phyloP scores from a whole-genome alignment of 768 basidiomycete genomes.

The Leccinum incarnatum region DNA sequence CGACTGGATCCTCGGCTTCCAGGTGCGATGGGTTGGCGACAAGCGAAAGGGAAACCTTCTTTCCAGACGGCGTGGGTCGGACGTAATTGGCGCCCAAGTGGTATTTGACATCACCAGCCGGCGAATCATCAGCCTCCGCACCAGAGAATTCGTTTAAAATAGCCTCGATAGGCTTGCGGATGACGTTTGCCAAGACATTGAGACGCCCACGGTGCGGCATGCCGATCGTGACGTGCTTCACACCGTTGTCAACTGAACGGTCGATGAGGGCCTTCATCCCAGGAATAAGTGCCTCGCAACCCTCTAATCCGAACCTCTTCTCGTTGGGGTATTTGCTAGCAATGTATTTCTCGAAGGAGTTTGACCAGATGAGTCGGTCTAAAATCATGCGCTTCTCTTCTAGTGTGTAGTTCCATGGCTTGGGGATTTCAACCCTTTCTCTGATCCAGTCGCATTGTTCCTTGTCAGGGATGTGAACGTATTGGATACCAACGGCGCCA shows the following conservation, averaged over 20 bases:
- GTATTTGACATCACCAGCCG: conserved; percentile 98
- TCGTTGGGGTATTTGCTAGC: conserved; percentile 99
- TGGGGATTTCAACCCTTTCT: conserved; percentile 91
- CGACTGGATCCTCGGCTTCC: conserved; percentile 95
- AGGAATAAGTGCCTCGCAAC: conserved; percentile 95
- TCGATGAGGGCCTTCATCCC: conserved; percentile 99
- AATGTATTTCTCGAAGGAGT: conserved; percentile 98
- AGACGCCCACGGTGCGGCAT: conserved; percentile 99
- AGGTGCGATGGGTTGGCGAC: conserved; percentile 99
- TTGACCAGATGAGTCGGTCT: conserved; percentile 99
- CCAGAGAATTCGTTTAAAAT: conserved; percentile 97
- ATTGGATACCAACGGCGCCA: conserved; percentile 86
- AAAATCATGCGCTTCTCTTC: conserved; percentile 99
- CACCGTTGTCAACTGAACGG: conserved; percentile 93
- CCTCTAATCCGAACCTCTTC: conserved; percentile 98
- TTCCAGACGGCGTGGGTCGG: conserved; percentile 95
- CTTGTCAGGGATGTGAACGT: conserved; percentile 96
- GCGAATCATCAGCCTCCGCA: conserved; percentile 65
- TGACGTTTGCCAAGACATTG: conserved; percentile 97
- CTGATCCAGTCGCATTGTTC: conserved; percentile 99
- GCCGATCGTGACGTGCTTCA: conserved; percentile 95
- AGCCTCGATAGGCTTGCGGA: conserved; percentile 96
- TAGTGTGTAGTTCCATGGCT: conserved; percentile 95
- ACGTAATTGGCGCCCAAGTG: conserved; percentile 99
- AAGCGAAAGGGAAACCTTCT: conserved; percentile 94